Percentiles rank a stretch among this genome's conserved stretches.
These are phyloP conservation scores for Hypoxylon rickii DNA, from an alignment of 495 filamentous ascomycete genomes.

Conservation along the genomic window DNA sequence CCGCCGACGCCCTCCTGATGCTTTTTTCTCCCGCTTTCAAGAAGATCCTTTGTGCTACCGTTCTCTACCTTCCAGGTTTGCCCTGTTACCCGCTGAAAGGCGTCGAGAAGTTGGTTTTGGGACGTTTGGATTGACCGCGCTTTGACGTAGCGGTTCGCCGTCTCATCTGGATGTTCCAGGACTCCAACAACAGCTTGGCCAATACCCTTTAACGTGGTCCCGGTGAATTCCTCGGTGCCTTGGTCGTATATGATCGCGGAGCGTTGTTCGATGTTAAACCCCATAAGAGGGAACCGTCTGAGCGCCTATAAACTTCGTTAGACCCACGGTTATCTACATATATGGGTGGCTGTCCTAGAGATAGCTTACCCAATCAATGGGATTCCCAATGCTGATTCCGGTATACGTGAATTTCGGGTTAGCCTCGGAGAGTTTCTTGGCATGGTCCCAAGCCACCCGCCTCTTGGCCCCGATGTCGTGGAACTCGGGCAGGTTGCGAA, in stretches of 20 bases:
- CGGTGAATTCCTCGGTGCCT: slow-evolving; percentile 47
- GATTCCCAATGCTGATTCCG: slow-evolving; percentile 45
- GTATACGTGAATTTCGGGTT: slow-evolving; percentile 48
- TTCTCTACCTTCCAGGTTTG: slow-evolving; percentile 35
- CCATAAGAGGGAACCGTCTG: slow-evolving; percentile 38
- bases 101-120: slow-evolving; percentile 48
- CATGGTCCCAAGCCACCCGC: slow-evolving; percentile 35
- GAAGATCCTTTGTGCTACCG: slow-evolving; percentile 38
- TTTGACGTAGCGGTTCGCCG: slow-evolving; percentile 51
- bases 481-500: slow-evolving; percentile 26
- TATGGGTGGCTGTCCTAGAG: neutral
- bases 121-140: slow-evolving; percentile 45
- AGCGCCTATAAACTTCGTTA: slow-evolving; percentile 25
- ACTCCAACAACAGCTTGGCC: slow-evolving; percentile 49
- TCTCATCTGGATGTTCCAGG: slow-evolving; percentile 47
- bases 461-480: slow-evolving; percentile 22
- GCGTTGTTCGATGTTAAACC: slow-evolving; percentile 44
- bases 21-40: slow-evolving; percentile 31
- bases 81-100: slow-evolving; percentile 44
- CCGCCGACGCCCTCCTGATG: slow-evolving; percentile 10
- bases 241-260: slow-evolving; percentile 51
- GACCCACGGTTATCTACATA: neutral
- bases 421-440: slow-evolving; percentile 41
- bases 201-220: slow-evolving; percentile 49
- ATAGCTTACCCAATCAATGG: slow-evolving; percentile 46